These are phyloP conservation scores for Globisporangium nunn DNA, from an alignment of 352 stramenopile genomes.

Conservation along the genomic window DNA sequence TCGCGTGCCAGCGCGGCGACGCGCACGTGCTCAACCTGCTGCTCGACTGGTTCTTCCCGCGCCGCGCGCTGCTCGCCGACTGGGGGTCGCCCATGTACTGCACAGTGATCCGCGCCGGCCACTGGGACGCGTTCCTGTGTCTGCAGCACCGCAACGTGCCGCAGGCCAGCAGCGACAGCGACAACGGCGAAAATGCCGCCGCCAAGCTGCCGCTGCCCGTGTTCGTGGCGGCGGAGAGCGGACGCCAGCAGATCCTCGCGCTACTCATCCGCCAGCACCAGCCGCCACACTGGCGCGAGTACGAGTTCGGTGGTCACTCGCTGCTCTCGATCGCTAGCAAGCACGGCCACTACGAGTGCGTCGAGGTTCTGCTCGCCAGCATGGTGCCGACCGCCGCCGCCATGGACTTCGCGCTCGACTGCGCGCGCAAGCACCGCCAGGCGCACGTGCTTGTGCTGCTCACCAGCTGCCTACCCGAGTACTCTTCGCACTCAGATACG, in stretches of 20 bases:
- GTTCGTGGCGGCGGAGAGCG: conserved; percentile 55
- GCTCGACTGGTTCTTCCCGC: conserved; percentile 50
- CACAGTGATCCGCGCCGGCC: conserved; percentile 45
- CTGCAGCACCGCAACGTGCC: conserved; percentile 39
- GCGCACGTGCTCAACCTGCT: conserved; percentile 45
- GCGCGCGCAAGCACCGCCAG: conserved; percentile 43
- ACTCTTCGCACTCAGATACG: conserved; percentile 20
- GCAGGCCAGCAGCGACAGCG: conserved; percentile 1
- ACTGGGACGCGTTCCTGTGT: conserved; percentile 56
- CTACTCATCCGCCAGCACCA: conserved; percentile 31
- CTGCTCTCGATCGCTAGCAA: conserved; percentile 54
- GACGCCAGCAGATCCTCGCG: conserved; percentile 40
- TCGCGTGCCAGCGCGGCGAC: conserved; percentile 50
- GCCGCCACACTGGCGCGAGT: conserved; percentile 21
- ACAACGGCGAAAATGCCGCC: too few species aligned
- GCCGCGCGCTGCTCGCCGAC: conserved; percentile 28
- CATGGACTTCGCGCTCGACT: conserved; percentile 47
- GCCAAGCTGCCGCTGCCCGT: conserved; percentile 44
- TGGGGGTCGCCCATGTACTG: conserved; percentile 67
- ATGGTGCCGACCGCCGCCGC: conserved; percentile 16
- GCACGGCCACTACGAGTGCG: conserved; percentile 68
- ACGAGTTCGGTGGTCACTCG: conserved; percentile 58
- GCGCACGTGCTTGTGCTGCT: conserved; percentile 65
- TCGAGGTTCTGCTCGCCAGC: conserved; percentile 38
- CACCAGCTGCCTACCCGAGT: conserved; percentile 59